phyloP scores from a whole-genome alignment of 2,329 filamentous ascomycete species.

The Colletotrichum lupini region DNA sequence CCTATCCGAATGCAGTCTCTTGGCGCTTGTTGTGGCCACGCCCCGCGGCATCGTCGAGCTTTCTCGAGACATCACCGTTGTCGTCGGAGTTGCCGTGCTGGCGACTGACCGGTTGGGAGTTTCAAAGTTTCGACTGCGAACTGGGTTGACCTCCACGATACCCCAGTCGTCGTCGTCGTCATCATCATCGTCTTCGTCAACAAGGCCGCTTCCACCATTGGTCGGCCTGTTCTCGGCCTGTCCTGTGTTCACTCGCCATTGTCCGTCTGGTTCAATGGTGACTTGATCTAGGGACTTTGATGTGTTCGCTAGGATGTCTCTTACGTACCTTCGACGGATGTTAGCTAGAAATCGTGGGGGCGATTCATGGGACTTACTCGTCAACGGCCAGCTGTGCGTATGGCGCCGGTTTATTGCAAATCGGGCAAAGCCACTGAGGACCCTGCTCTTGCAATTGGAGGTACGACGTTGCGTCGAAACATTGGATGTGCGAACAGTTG shows the following conservation, averaged over 20 bases:
- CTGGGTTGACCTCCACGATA: conserved; percentile 55
- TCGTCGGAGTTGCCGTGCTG: conserved; percentile 49
- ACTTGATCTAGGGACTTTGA: conserved; percentile 81
- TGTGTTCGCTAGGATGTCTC: conserved; percentile 84
- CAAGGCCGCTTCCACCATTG: conserved; percentile 40
- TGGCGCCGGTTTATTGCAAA: conserved; percentile 85
- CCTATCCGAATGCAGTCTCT: conserved; percentile 58
- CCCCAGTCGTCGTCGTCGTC: conserved; percentile 63
- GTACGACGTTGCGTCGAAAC: conserved; percentile 93
- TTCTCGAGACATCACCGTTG: conserved; percentile 49
- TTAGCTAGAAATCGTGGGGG: conserved; percentile 31
- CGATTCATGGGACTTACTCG: conserved; percentile 66
- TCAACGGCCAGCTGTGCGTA: conserved; percentile 90
- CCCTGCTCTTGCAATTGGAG: conserved; percentile 95
- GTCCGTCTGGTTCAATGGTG: conserved; percentile 87
- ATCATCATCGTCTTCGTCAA: conserved; percentile 50
- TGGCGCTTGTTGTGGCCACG: conserved; percentile 51
- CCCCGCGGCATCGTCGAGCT: conserved; percentile 50
- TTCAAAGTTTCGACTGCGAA: conserved; percentile 47
- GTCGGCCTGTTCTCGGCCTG: conserved; percentile 43
- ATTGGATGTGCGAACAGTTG: conserved; percentile 89
- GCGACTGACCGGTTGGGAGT: conserved; percentile 51
- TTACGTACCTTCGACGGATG: conserved; percentile 73
- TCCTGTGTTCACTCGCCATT: conserved; percentile 68
- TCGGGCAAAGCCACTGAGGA: conserved; percentile 95